These are phyloP conservation scores for Polysphondylium violaceum DNA, from an alignment of 78 protist genomes.

Conservation along the genomic window DNA sequence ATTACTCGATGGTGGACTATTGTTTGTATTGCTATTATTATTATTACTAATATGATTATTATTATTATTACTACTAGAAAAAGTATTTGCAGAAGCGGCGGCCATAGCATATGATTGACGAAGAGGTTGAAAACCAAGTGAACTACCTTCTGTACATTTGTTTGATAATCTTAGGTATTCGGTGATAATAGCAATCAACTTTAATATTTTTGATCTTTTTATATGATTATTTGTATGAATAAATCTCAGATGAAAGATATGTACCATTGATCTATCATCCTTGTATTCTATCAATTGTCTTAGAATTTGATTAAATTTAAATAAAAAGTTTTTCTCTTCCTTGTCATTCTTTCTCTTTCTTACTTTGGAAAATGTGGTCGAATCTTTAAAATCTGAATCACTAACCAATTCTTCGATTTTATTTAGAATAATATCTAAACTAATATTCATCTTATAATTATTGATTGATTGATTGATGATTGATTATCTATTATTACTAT, in stretches of 20 bases:
- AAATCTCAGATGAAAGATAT: slow-evolving; percentile 66
- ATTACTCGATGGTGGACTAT: neutral
- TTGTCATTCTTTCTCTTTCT: slow-evolving; percentile 70
- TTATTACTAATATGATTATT: neutral
- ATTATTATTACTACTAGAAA: neutral
- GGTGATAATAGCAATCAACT: slow-evolving; percentile 20
- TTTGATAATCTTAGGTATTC: slow-evolving; percentile 52
- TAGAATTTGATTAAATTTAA: neutral
- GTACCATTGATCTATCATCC: slow-evolving; percentile 71
- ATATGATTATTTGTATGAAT: slow-evolving; percentile 36
- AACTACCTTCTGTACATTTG: neutral
- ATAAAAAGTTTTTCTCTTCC: slow-evolving; percentile 35
- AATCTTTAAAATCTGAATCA: slow-evolving; percentile 54
- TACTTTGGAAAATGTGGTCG: slow-evolving; percentile 9
- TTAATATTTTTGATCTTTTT: neutral
- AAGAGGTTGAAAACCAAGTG: neutral
- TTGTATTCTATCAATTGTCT: slow-evolving; percentile 48
- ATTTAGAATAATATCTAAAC: slow-evolving; percentile 17
- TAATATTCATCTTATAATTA: neutral
- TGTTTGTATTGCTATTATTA: neutral
- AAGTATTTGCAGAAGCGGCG: neutral
- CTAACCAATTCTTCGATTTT: slow-evolving; percentile 40
- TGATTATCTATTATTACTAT: neutral
- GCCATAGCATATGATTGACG: neutral
- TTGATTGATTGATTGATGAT: neutral